Conservation (phyloP, 1,139 yeast genomes). For the Sugiyamaella japonica region DNA sequence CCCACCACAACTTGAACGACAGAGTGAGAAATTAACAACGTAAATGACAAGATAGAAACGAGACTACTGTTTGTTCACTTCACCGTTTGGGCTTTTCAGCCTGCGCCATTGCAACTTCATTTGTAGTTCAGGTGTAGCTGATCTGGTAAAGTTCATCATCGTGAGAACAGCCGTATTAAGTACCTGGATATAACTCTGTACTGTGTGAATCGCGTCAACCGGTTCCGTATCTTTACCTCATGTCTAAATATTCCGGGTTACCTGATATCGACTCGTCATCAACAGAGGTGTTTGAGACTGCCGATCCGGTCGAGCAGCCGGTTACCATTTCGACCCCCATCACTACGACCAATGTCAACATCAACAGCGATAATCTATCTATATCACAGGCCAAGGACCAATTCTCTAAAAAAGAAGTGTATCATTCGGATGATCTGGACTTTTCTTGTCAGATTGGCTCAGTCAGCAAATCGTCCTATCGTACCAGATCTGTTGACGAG, state of each 20-base stretch:
- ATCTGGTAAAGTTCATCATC: no score
- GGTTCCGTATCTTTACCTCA: not conserved
- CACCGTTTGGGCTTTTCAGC: no score
- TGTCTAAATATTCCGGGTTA: constrained; percentile 12
- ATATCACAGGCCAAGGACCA: constrained; percentile 16
- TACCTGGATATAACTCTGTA: no score
- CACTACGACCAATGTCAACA: constrained; percentile 8
- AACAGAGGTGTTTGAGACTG: constrained; percentile 26
- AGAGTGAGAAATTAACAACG: no score
- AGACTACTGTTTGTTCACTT: no score
- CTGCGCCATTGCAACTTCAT: no score
- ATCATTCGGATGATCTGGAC: constrained; percentile 19
- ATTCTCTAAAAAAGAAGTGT: constrained; percentile 26
- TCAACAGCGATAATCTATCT: constrained; percentile 13
- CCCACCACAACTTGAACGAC: no score
- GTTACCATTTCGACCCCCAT: not conserved
- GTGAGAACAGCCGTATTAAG: no score
- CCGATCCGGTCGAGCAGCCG: constrained; percentile 14
- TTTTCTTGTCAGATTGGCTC: constrained; percentile 16
- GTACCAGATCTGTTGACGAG: constrained; percentile 17
- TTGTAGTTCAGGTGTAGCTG: no score
- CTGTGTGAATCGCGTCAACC: no score
- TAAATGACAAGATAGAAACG: no score
- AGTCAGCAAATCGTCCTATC: constrained; percentile 14
- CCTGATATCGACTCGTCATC: constrained; percentile 19